Conservation (phyloP, 1,284 basidiomycete genomes). For the Microstroma glucosiphilum region DNA sequence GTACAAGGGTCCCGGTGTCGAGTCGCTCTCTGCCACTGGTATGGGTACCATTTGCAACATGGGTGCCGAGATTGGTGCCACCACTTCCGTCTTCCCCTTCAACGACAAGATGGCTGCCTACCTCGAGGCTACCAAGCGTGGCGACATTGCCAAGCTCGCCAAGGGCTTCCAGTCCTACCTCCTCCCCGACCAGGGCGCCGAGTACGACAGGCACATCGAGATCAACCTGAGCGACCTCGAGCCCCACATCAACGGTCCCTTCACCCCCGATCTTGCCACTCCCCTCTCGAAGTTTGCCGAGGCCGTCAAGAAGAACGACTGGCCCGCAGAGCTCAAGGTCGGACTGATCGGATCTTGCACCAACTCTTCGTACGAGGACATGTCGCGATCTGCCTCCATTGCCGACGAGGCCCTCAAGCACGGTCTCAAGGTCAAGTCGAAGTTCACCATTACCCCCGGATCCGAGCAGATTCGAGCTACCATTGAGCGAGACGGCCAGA, state of each 20-base stretch:
- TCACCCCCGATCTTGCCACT: constrained; percentile 59
- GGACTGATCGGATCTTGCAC: constrained; percentile 98
- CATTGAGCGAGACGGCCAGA: constrained; percentile 91
- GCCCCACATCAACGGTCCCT: constrained; percentile 96
- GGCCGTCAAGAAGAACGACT: constrained; percentile 88
- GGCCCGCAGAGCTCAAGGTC: constrained; percentile 95
- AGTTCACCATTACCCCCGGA: constrained; percentile 96
- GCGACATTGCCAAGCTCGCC: constrained; percentile 82
- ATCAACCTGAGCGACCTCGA: constrained; percentile 95
- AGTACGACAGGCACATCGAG: constrained; percentile 91
- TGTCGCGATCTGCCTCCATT: constrained; percentile 93
- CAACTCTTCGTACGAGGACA: constrained; percentile 99
- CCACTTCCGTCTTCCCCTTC: constrained; percentile 98
- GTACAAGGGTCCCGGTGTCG: constrained; percentile 64
- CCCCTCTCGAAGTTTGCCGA: constrained; percentile 83
- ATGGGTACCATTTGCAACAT: constrained; percentile 99
- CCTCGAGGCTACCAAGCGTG: constrained; percentile 84
- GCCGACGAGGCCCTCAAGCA: constrained; percentile 79
- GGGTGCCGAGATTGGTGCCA: constrained; percentile 99
- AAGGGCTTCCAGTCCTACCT: constrained; percentile 86
- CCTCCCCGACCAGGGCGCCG: constrained; percentile 75
- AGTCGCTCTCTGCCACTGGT: constrained; percentile 93
- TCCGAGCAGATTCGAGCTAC: constrained; percentile 98
- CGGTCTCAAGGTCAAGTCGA: constrained; percentile 82
- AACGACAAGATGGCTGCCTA: constrained; percentile 90